These are phyloP conservation scores for Blastocystis sp. DNA, from an alignment of 352 stramenopile species.

Conservation along the genomic window DNA sequence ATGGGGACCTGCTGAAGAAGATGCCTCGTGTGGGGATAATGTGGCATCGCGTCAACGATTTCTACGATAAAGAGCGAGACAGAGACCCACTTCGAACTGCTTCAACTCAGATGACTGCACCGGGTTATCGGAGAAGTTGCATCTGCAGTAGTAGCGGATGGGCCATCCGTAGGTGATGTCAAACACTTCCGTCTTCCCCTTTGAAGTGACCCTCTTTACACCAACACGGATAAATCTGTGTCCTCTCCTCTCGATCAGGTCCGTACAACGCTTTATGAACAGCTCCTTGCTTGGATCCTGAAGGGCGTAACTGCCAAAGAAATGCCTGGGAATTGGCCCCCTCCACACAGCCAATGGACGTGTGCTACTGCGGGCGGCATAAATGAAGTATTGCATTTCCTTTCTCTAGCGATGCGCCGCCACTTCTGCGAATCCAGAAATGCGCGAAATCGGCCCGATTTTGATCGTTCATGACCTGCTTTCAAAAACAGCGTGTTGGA, in stretches of 20 bases:
- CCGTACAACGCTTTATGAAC: constrained; percentile 53
- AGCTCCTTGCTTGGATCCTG: neutral
- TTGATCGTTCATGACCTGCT: too few species aligned
- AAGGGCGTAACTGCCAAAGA: too few species aligned
- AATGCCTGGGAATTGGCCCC: too few species aligned
- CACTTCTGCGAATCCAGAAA: too few species aligned
- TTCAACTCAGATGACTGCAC: constrained; percentile 9
- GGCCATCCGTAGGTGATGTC: constrained; percentile 55
- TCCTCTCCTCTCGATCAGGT: constrained; percentile 39
- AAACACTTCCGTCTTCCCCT: constrained; percentile 20
- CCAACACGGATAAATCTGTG: constrained; percentile 38
- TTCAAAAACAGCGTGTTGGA: too few species aligned
- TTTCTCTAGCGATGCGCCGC: too few species aligned
- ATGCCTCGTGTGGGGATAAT: constrained; percentile 51
- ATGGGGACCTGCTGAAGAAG: constrained; percentile 49
- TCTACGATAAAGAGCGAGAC: neutral
- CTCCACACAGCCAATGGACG: too few species aligned
- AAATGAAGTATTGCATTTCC: too few species aligned
- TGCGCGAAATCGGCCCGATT: too few species aligned
- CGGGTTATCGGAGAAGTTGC: constrained; percentile 24
- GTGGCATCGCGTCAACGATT: constrained; percentile 28
- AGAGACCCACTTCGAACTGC: constrained; percentile 62
- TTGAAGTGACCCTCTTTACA: neutral
- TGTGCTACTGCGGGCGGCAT: too few species aligned
- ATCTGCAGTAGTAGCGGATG: constrained; percentile 58